Base-by-base conservation (phyloP, 148 eudicot genomes). In the Pharnaceum exiguum region DNA sequence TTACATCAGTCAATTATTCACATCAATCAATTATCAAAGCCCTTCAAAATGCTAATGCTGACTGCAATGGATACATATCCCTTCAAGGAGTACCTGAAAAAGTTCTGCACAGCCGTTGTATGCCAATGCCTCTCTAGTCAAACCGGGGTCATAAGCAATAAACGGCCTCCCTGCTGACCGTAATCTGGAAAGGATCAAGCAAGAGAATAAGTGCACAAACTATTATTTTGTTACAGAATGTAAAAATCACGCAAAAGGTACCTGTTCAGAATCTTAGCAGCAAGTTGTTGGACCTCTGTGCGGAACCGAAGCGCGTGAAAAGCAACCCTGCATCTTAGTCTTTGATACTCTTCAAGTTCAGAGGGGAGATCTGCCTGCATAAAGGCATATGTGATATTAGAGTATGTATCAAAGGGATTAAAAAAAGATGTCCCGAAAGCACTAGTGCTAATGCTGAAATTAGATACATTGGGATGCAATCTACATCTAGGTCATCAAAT, bases 21-120 rank as follows among this genome's bases (percentile, higher is more conserved):
- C 49, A 45, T 21, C 12, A 27, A 26, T 8, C 39, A 24, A 18
- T n/a, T 32, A 52, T 26, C n/a, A n/a, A n/a, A n/a, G n/a, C n/a
- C n/a, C n/a, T n/a, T n/a, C n/a, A n/a, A n/a, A n/a, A n/a, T n/a
- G n/a, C n/a, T n/a, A n/a, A n/a, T n/a, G n/a, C n/a, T n/a, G n/a
- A n/a, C n/a, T n/a, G n/a, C n/a, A n/a, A n/a, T n/a, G n/a, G n/a
- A n/a, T n/a, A n/a, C n/a, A n/a, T n/a, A n/a, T n/a, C n/a, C n/a
- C 2, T 10, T 29, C 60, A 55, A 29, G 8, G 39, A 35, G 51
- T 69, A 90, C 97, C 95, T 90, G 97, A 58, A 90, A 90, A 64
- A 90, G 95, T 62, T 90, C 97, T 13, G 94, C 97, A 61, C 96
- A 91, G 8, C 96, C 97, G 68, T 82, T 73, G 74, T 78, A 91